Base-by-base conservation (phyloP, 1,139 yeast species). In the Scheffersomyces cryptocercus region DNA sequence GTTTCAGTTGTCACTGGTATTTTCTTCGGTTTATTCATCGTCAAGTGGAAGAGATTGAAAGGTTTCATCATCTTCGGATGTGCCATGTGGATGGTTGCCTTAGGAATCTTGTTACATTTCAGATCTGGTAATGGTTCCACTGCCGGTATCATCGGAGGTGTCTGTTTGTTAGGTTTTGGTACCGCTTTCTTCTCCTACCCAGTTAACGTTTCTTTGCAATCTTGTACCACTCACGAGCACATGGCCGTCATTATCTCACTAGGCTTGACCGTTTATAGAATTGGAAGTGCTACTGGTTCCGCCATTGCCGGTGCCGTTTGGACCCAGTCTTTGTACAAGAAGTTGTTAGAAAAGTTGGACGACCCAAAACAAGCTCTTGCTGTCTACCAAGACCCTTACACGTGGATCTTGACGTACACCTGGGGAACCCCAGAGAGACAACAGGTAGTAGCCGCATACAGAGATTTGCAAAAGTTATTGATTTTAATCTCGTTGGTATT, bases 301-400 rank as follows among this genome's bases (percentile, higher is more conserved):
- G 58, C 73, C 16, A 61, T 69, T 34, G 63, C 72, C 6, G 74
- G 73, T 43, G 75, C 74, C 15, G 58, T 70, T 26, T 70, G 75
- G 75, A 56, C 71, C 16, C 68, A 65, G 46, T 50, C 50, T 6
- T 56, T 67, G 49, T 61, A 55, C 40, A 29, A 41, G 11, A 49
- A 53, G 29, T 51, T 59, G 36, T 44, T 49, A 14, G 43, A 51
- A 20, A 46, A 61, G 29, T 47, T 66, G 51, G 54, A 54, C 12
- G 49, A 54, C 29, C 52, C 62, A 1, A 53, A 58, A 1, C 39
- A 58, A 29, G 72, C 73, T 15, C 47, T 51, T 1, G 40, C 48
- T 32, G 70, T 68, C n/a, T 69, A 64, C 50, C 47, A 49, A 16
- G 48, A 55, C 15, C 73, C 73, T 7, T 66, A 58, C 47, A 50